Conservation (phyloP, 2,329 filamentous ascomycete species). For the Fusarium domesticum region DNA sequence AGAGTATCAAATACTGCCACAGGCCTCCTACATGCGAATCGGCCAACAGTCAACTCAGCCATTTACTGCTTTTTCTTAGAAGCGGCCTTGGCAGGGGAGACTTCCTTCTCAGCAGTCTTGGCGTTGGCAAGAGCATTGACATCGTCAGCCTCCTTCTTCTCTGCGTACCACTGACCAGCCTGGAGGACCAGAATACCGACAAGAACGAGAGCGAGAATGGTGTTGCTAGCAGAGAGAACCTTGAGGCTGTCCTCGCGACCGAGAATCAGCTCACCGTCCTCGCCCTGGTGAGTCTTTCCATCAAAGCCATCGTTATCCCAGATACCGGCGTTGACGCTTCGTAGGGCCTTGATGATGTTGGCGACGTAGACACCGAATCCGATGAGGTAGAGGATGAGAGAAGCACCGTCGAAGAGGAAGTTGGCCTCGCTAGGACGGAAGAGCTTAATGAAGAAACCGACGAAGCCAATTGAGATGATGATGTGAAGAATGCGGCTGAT, state of each 20-base stretch:
- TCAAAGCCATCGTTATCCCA: constrained; percentile 49
- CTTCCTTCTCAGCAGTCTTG: constrained; percentile 30
- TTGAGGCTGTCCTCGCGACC: constrained; percentile 85
- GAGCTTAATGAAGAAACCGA: constrained; percentile 89
- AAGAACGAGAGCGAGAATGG: constrained; percentile 87
- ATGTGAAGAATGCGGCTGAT: constrained; percentile 94
- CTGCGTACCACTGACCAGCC: constrained; percentile 97
- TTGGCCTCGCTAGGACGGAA: constrained; percentile 93
- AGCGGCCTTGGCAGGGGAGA: constrained; percentile 25
- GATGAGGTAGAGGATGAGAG: constrained; percentile 77
- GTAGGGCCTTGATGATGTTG: constrained; percentile 93
- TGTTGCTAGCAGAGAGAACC: constrained; percentile 91
- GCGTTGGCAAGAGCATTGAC: constrained; percentile 60
- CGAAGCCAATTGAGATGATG: constrained; percentile 80
- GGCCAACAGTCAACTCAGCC: constrained; percentile 4
- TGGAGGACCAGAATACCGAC: constrained; percentile 90
- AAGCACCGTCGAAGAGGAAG: constrained; percentile 87
- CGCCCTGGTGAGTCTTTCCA: constrained; percentile 37
- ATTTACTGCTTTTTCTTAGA: constrained; percentile 39
- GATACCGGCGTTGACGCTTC: constrained; percentile 72
- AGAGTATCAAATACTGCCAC: too few species aligned
- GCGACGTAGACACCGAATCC: constrained; percentile 90
- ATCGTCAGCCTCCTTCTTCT: constrained; percentile 86
- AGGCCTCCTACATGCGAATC: too few species aligned
- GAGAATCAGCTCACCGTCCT: constrained; percentile 62